Evolutionary conservation across 371 early-diverging fungal species (phyloP), one percentile per base, ranked within the genome.

Genomic region (Fennellomyces sp.): DNA sequence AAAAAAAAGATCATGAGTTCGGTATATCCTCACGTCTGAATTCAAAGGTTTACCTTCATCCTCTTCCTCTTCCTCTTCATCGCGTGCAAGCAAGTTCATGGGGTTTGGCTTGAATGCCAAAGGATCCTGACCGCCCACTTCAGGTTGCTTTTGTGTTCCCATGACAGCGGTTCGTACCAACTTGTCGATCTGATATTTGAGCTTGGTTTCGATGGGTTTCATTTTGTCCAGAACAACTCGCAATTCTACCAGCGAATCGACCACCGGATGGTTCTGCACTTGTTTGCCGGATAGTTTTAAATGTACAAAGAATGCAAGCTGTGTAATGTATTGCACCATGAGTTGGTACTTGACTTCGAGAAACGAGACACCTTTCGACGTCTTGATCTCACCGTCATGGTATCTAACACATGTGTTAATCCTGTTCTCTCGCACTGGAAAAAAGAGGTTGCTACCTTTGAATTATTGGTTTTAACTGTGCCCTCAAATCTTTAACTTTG

Each of bases 151-250:
- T 25, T 64, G 65, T 23, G 73, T 70, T 12, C 79, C 85, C 25
- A 87, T 69, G 6, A 84, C 83, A 13, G 93, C 88, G 8, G 86
- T 80, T 41, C 90, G 83, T n/a, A 97, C 85, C 26, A 98, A 82
- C 77, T 97, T 97, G 67, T 97, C 97, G 60, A 97, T 93, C 81
- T 96, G 97, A 75, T 97, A 97, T 75, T 94, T 93, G 39, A 98
- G 84, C 63, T 95, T 93, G 51, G 82, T 83, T 76, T 98, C 98
- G 33, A 98, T 75, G 0, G 97, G 98, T 67, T 91, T 91, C 76
- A 95, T 93, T 70, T 92, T 93, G 60, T 98, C 98, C 23, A 97
- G 69, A 23, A 94, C 81, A 4, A 91, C 87, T 15, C 97, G 84
- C 27, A 88, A 75, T 67, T 94, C 92, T 8, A 96, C 82, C 29